Evolutionary conservation across 306 rosid genomes (phyloP).

Genomic region (Glycyrrhiza uralensis): DNA sequence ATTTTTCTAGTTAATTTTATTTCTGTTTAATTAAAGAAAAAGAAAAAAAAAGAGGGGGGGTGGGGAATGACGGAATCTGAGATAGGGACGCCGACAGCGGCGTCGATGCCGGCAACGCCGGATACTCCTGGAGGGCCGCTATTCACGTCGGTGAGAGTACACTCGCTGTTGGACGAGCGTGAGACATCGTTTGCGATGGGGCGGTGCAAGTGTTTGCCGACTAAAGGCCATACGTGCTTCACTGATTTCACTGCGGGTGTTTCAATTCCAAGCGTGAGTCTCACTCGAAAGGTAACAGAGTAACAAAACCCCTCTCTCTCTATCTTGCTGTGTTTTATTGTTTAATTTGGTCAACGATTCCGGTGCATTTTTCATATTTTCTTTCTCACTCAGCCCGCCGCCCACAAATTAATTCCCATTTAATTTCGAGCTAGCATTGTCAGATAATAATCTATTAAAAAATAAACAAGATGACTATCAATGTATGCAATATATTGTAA

Average conservation of each 20-base stretch:
- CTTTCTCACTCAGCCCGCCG: neutral
- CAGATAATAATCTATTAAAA: too few relatives aligned
- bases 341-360: slow-evolving; percentile 16
- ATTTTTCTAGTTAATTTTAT: neutral
- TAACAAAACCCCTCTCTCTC: neutral
- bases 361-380: neutral
- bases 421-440: neutral
- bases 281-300: slow-evolving; percentile 73
- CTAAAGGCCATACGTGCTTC: slow-evolving; percentile 54
- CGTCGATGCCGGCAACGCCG: slow-evolving; percentile 75
- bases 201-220: slow-evolving; percentile 71
- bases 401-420: neutral
- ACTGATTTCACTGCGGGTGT: slow-evolving; percentile 45
- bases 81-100: slow-evolving; percentile 52
- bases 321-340: too few relatives aligned
- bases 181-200: slow-evolving; percentile 61
- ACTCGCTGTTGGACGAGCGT: slow-evolving; percentile 67
- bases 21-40: neutral
- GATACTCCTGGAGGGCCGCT: slow-evolving; percentile 63
- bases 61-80: slow-evolving; percentile 55
- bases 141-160: slow-evolving; percentile 59
- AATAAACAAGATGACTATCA: too few relatives aligned
- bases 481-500: too few relatives aligned
- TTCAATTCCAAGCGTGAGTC: slow-evolving; percentile 58
- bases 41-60: neutral